These are phyloP conservation scores for Jamesozyma spencerorum DNA, from an alignment of 805 yeast species.

Conservation along the genomic window DNA sequence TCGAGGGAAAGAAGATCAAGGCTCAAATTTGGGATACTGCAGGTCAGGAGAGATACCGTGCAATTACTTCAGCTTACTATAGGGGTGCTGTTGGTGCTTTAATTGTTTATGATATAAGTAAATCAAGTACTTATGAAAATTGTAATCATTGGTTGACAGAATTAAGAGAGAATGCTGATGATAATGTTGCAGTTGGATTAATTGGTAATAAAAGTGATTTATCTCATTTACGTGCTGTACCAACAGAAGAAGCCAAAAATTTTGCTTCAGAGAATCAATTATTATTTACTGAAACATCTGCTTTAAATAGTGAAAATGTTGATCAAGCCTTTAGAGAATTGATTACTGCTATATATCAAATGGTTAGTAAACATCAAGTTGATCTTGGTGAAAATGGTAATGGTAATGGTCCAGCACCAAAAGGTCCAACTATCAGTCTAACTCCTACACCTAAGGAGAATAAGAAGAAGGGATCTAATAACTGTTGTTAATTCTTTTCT, in stretches of 20 bases:
- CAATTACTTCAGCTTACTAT: slow-evolving; percentile 93
- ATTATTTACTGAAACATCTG: slow-evolving; percentile 92
- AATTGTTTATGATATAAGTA: slow-evolving; percentile 90
- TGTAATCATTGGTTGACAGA: slow-evolving; percentile 87
- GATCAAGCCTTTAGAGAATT: slow-evolving; percentile 90
- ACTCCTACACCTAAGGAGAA: slow-evolving; percentile 89
- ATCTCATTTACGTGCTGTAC: slow-evolving; percentile 89
- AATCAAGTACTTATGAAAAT: slow-evolving; percentile 76
- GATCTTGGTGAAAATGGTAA: slow-evolving; percentile 61
- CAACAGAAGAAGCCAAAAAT: slow-evolving; percentile 93
- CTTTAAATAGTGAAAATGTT: slow-evolving; percentile 88
- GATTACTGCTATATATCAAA: slow-evolving; percentile 85
- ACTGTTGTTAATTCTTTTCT: slow-evolving; percentile 51
- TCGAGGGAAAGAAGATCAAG: slow-evolving; percentile 74
- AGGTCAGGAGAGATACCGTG: slow-evolving; percentile 97
- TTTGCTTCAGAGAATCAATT: slow-evolving; percentile 89
- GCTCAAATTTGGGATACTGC: slow-evolving; percentile 99
- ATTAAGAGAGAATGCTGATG: slow-evolving; percentile 84
- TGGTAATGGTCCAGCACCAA: slow-evolving; percentile 33
- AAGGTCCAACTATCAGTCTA: slow-evolving; percentile 84
- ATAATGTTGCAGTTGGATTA: slow-evolving; percentile 87
- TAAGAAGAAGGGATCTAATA: slow-evolving; percentile 39
- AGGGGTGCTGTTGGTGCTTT: slow-evolving; percentile 98
- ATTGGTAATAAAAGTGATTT: slow-evolving; percentile 90
- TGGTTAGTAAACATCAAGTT: slow-evolving; percentile 87